Conservation (phyloP, 345 rosid species). For the Melaleuca quinquenervia region DNA sequence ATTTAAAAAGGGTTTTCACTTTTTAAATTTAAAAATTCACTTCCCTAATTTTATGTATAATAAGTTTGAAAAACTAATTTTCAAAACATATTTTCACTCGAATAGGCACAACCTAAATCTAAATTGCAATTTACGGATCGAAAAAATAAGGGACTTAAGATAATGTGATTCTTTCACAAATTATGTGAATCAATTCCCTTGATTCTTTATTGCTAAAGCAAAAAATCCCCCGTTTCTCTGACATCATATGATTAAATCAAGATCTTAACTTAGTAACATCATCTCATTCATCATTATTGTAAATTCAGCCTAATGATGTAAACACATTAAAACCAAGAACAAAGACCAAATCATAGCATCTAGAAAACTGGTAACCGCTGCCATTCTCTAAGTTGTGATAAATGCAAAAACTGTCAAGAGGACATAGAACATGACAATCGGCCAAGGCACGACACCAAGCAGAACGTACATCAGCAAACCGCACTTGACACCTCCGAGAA, state of each 20-base stretch:
- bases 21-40: too few relatives aligned
- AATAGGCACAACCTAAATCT: too few relatives aligned
- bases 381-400: not conserved
- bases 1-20: too few relatives aligned
- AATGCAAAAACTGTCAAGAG: not conserved
- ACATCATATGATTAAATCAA: not conserved
- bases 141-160: not conserved
- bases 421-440: not conserved
- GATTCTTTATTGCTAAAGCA: not conserved
- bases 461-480: not conserved
- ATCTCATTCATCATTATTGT: not conserved
- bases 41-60: too few relatives aligned
- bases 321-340: not conserved
- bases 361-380: too few relatives aligned
- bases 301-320: not conserved
- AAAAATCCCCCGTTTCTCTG: not conserved
- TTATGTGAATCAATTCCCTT: not conserved
- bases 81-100: too few relatives aligned
- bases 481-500: not conserved
- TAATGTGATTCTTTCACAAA: too few relatives aligned
- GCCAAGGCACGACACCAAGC: not conserved
- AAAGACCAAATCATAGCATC: not conserved
- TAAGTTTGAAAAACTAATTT: too few relatives aligned
- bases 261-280: not conserved
- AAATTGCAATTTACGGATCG: not conserved